Evolutionary conservation across 805 yeast genomes (phyloP).

Genomic region (Suhomyces sp.): DNA sequence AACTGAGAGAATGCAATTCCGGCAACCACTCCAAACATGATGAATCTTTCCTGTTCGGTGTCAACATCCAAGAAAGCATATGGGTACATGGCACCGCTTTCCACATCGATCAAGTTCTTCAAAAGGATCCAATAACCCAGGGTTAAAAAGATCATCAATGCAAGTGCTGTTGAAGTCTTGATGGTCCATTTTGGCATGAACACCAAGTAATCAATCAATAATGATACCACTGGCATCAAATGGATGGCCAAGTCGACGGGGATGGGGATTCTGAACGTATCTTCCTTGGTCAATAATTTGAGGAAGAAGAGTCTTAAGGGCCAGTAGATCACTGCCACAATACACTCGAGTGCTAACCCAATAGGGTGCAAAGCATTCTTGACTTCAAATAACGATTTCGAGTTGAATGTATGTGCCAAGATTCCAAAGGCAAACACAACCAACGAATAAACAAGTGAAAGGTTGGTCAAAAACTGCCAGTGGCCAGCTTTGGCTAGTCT

Average conservation of each 20-base stretch:
- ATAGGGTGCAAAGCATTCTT: slow-evolving; percentile 51
- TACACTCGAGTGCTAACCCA: slow-evolving; percentile 56
- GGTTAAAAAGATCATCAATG: slow-evolving; percentile 39
- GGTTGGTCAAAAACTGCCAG: slow-evolving; percentile 68
- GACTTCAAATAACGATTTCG: slow-evolving; percentile 23
- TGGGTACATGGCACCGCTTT: slow-evolving; percentile 54
- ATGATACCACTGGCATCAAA: slow-evolving; percentile 54
- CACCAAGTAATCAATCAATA: slow-evolving; percentile 54
- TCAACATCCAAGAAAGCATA: slow-evolving; percentile 65
- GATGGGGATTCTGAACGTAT: slow-evolving; percentile 43
- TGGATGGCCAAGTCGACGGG: slow-evolving; percentile 58
- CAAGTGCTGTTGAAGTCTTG: slow-evolving; percentile 35
- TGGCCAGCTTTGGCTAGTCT: slow-evolving; percentile 59
- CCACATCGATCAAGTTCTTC: slow-evolving; percentile 46
- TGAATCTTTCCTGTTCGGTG: slow-evolving; percentile 39
- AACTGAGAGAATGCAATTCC: slow-evolving; percentile 31
- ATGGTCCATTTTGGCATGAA: slow-evolving; percentile 48
- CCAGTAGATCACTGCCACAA: slow-evolving; percentile 71
- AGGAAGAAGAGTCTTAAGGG: slow-evolving; percentile 55
- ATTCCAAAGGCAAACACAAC: slow-evolving; percentile 23
- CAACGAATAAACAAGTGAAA: slow-evolving; percentile 14
- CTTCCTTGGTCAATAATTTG: slow-evolving; percentile 44
- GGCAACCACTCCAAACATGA: slow-evolving; percentile 50
- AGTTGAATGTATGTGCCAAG: slow-evolving; percentile 31
- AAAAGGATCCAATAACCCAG: slow-evolving; percentile 54